Evolutionary conservation across 176 grass and related monocot genomes (phyloP), one percentile per base, ranked within the genome.

Genomic region (Oryza meridionalis): DNA sequence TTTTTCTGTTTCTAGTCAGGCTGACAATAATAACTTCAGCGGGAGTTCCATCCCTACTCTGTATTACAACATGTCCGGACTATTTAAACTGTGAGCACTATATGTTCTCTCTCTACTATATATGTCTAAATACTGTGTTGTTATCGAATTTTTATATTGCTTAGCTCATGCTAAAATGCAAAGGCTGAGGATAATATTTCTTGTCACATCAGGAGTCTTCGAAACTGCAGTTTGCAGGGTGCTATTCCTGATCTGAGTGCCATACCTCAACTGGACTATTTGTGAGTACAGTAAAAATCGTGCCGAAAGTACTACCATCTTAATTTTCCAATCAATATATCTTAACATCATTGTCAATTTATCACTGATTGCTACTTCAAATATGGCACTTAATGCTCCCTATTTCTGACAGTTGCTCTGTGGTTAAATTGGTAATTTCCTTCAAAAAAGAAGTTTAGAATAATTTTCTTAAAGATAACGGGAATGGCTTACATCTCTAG

Each of bases 141-240:
- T 69, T 73, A 61, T 65, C 9, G 25, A 66, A 27, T 50, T 53
- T 65, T 7, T 16, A 50, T 82, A 59, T 67, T 47, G 5, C 2
- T 77, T 83, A 58, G 26, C 14, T 38, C 71, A 22, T 19, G 33
- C 55, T 6, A 27, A 83, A 83, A 32, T 17, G 10, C 9, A 45
- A 84, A 79, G 47, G 7, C 68, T 61, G 61, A 84, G 25, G 75
- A 75, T 32, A 79, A 42, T 81, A 75, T 76, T 88, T 87, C 83
- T 86, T 90, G 25, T 84, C 11, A 81, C 88, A 65, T 46, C 91
- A 99, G 96, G 91, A 99, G 96, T 84, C 75, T 99, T 82, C 90
- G 96, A 47, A 99, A 99, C 80, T 99, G 96, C 88, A 89, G 75
- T 81, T 87, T 99, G 88, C 87, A 96, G 85, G 96, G 96, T 81